phyloP scores from a whole-genome alignment of 352 stramenopile species.

The Phytophthora meadii region DNA sequence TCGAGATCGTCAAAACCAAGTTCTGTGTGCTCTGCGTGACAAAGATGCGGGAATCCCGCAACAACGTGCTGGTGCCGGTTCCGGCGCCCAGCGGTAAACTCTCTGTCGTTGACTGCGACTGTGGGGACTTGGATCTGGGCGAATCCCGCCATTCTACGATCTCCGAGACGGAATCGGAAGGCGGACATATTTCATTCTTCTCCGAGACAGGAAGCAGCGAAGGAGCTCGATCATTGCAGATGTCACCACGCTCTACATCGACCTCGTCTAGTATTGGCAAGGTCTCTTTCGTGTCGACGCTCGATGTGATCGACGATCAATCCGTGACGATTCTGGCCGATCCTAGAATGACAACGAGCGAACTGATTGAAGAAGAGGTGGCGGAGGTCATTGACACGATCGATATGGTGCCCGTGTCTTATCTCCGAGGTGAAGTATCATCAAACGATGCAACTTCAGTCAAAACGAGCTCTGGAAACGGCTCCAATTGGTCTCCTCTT shows the following conservation, averaged over 20 bases:
- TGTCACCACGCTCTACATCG: constrained; percentile 30
- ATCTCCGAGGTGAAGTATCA: constrained; percentile 4
- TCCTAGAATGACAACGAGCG: constrained; percentile 26
- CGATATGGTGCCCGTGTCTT: constrained; percentile 47
- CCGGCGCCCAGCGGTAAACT: constrained; percentile 32
- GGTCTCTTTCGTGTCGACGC: constrained; percentile 40
- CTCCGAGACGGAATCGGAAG: constrained; percentile 62
- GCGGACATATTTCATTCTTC: constrained; percentile 43
- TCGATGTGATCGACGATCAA: constrained; percentile 50
- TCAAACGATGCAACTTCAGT: constrained; percentile 11
- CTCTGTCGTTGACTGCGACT: constrained; percentile 36
- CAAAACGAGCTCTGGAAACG: constrained; percentile 16
- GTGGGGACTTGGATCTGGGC: constrained; percentile 16
- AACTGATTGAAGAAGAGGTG: constrained; percentile 39
- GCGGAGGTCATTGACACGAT: constrained; percentile 57
- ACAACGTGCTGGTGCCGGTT: constrained; percentile 28
- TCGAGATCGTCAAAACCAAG: constrained; percentile 72
- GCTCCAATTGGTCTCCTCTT: constrained; percentile 29
- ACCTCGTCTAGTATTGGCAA: constrained; percentile 40
- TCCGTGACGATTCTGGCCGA: constrained; percentile 27
- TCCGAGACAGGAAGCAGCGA: constrained; percentile 43
- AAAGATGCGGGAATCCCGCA: constrained; percentile 53
- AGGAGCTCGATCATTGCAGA: constrained; percentile 24
- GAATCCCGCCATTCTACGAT: constrained; percentile 36
- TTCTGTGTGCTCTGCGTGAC: constrained; percentile 73